Evolutionary conservation across 169 alveolate species (phyloP).

Genomic region (Plasmodium blacklocki): DNA sequence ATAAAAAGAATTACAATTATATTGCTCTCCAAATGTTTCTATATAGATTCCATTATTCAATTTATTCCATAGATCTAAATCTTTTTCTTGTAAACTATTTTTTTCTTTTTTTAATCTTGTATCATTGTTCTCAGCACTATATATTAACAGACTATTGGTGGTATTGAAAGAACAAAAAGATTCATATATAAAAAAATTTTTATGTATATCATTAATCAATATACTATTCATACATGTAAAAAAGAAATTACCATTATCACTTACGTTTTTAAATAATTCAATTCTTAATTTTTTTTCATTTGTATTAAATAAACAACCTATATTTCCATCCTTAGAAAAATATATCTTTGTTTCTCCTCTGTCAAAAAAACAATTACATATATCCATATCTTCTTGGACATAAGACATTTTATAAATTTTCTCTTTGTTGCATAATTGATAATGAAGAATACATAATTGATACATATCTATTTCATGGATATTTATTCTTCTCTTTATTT

Average conservation of each 20-base stretch:
- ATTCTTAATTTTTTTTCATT: constrained; percentile 61
- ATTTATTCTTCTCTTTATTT: constrained; percentile 20
- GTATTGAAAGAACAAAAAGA: constrained; percentile 65
- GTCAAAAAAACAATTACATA: constrained; percentile 55
- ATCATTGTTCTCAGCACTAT: constrained; percentile 72
- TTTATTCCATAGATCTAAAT: constrained; percentile 30
- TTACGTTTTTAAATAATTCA: constrained; percentile 46
- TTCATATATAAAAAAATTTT: constrained; percentile 36
- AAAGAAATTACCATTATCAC: constrained; percentile 25
- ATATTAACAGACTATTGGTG: constrained; percentile 44
- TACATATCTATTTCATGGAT: constrained; percentile 22
- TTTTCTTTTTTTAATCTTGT: constrained; percentile 26
- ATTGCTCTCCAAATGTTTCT: constrained; percentile 75
- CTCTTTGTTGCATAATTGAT: constrained; percentile 62
- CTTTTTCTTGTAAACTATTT: constrained; percentile 5
- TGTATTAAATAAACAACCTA: constrained; percentile 65
- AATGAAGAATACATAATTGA: constrained; percentile 61
- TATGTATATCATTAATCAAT: constrained; percentile 40
- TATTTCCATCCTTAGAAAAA: constrained; percentile 52
- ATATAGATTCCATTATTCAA: constrained; percentile 47
- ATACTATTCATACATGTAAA: constrained; percentile 44
- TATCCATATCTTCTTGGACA: constrained; percentile 44
- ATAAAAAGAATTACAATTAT: constrained; percentile 48
- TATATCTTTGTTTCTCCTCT: constrained; percentile 50
- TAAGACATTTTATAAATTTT: constrained; percentile 64